Evolutionary conservation across 2,329 filamentous ascomycete species (phyloP), one percentile per base, ranked within the genome.

Genomic region (Trichoderma sp.): DNA sequence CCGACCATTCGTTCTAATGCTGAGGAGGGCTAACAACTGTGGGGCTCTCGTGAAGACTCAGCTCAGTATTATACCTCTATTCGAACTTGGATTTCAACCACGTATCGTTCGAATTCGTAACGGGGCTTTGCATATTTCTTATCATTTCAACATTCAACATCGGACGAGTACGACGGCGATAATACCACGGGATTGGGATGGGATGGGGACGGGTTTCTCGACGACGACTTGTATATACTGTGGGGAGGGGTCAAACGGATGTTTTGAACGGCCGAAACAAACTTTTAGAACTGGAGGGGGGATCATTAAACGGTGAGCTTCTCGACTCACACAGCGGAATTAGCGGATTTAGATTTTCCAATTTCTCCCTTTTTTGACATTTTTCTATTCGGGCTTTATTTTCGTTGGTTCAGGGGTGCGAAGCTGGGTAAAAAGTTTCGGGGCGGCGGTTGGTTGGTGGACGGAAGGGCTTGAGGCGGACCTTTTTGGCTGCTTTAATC

Each of bases 181-280:
- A n/a, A 63, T 63, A 28, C 26, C 24, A n/a, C 60, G n/a, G 43
- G n/a, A 21, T 12, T 21, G 9, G n/a, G 43, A 61, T 18, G 53
- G 51, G 26, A 24, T 58, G n/a, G 11, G 21, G 47, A 24, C 9
- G 9, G 18, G 30, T n/a, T 39, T 53, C 28, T 60, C 53, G 36
- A 66, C 51, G 53, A 51, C 61, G 14, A 32, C 12, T 15, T 71
- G 69, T 71, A 65, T 21, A 56, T 64, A 65, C 15, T 26, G 18
- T 26, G n/a, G n/a, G 30, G 4, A 12, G 39, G 39, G 39, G 18
- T 34, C 51, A 53, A 47, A 51, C 15, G 18, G 53, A 51, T 58
- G 61, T 51, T 24, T 36, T 51, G 61, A 73, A 73, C 71, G 65
- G 53, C 67, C 71, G 58, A 65, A 58, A 58, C 21, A 65, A 36